Percentiles rank a stretch among this genome's conserved stretches.
Evolutionary conservation across 1,284 basidiomycete species (phyloP).

Genomic region (Calocybe gambosa): DNA sequence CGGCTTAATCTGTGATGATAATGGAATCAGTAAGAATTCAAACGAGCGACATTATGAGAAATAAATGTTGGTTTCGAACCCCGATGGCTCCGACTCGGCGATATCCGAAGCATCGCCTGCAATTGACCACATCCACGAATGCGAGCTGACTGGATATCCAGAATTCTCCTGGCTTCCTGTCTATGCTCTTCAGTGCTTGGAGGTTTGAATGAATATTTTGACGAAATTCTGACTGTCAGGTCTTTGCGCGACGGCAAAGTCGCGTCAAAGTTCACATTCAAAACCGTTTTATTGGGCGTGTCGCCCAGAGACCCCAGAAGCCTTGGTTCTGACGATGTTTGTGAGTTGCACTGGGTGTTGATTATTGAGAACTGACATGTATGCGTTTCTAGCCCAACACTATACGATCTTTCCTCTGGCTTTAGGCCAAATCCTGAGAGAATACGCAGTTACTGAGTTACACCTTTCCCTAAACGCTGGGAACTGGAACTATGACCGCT

Average conservation of each 20-base stretch:
- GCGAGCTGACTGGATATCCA: slow-evolving; percentile 16
- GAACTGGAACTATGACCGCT: slow-evolving; percentile 84
- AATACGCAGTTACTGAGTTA: slow-evolving; percentile 81
- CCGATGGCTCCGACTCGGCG: slow-evolving; percentile 4
- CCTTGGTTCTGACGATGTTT: slow-evolving; percentile 44
- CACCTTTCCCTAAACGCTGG: slow-evolving; percentile 87
- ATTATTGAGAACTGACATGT: neutral
- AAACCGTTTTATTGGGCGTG: slow-evolving; percentile 51
- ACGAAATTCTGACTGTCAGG: slow-evolving; percentile 69
- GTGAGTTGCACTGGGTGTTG: slow-evolving; percentile 28
- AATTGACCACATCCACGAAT: slow-evolving; percentile 9
- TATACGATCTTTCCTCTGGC: slow-evolving; percentile 82
- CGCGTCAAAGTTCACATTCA: slow-evolving; percentile 80
- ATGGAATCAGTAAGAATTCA: no score
- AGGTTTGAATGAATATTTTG: slow-evolving; percentile 39
- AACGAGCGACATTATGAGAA: no score
- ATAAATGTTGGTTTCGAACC: no score
- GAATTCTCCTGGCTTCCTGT: slow-evolving; percentile 10
- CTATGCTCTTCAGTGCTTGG: slow-evolving; percentile 11
- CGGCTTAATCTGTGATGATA: no score
- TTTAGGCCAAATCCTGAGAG: slow-evolving; percentile 79
- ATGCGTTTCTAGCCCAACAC: slow-evolving; percentile 55
- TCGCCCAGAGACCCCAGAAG: slow-evolving; percentile 49
- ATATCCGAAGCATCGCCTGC: neutral
- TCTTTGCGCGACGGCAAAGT: slow-evolving; percentile 84